Evolutionary conservation across 1,139 yeast species (phyloP), one percentile per base, ranked within the genome.

Genomic region (Pichia sp.): DNA sequence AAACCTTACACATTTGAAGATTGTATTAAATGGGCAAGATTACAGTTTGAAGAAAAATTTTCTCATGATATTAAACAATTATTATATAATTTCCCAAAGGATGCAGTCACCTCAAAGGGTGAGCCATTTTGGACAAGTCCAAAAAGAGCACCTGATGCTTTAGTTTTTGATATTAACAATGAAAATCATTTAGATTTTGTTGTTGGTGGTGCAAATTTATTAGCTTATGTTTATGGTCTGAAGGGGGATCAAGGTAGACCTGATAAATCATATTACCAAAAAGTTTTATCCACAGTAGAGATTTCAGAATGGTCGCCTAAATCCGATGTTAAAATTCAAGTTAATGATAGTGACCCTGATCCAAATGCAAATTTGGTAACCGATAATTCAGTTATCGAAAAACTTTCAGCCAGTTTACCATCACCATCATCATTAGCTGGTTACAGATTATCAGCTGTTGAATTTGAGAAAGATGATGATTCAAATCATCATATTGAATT

Each of bases 111-210:
- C 3, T 81, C 96, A 0, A 75, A 76, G 47, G 98, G 98, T 46
- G 90, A 84, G 32, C 94, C 95, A 54, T 92, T 92, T 68, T 92
- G 99, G 99, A 80, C 96, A 26, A 97, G 97, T 50, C 95, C 97
- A 38, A 92, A 92, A 69, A 82, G 98, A 64, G 96, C 96, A 24
- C 99, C 99, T 45, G 78, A 76, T 39, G 89, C 96, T 23, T 73
- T 89, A 52, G 71, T 56, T 20, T 90, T 92, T 63, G 95, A 89
- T 60, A 72, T 83, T 54, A 69, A 78, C 56, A 80, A 89, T 60
- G 73, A 74, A 11, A 83, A 86, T 58, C 97, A 92, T 62, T 76
- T 82, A 62, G 78, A 85, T 59, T 92, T 90, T 57, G 70, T 92
- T 47, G 81, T 83, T 42, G 95, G 87, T 20, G 98, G 84, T 49